phyloP scores from a whole-genome alignment of 2,329 filamentous ascomycete species.

The Eutypella sp. region DNA sequence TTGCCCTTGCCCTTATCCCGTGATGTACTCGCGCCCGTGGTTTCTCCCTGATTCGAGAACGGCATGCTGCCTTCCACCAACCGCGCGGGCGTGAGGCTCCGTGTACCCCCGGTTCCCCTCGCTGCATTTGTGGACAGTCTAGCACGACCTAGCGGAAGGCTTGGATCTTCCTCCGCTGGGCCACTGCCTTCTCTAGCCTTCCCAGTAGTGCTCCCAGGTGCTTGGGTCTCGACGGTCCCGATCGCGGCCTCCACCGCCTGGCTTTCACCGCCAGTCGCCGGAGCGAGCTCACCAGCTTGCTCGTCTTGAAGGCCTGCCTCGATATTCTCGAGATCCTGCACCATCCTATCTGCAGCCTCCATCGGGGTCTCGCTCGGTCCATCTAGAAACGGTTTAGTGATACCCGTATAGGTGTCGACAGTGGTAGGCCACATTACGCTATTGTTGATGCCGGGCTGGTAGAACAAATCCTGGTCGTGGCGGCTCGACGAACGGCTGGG shows the following conservation, averaged over 20 bases:
- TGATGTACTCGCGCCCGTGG: constrained; percentile 1
- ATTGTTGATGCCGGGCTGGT: constrained; percentile 19
- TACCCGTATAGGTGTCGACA: constrained; percentile 11
- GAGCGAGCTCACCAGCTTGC: constrained; percentile 14
- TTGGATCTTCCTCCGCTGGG: constrained; percentile 8
- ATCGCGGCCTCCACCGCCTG: constrained; percentile 11
- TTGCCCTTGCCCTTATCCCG: neutral
- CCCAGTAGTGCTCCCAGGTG: constrained; percentile 6
- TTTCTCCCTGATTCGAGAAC: constrained; percentile 4
- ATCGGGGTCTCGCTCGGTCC: constrained; percentile 12
- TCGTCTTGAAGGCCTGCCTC: constrained; percentile 12
- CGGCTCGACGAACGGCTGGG: constrained; percentile 46
- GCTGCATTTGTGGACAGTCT: too few species aligned
- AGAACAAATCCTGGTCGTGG: constrained; percentile 32
- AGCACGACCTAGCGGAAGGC: constrained; percentile 5
- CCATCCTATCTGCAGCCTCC: constrained; percentile 11
- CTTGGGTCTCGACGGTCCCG: constrained; percentile 7
- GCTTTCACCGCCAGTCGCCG: constrained; percentile 15
- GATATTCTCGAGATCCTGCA: constrained; percentile 18
- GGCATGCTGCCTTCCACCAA: neutral
- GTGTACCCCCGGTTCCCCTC: too few species aligned
- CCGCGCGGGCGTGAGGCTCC: constrained; percentile 2
- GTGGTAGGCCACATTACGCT: constrained; percentile 18
- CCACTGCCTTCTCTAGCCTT: constrained; percentile 8
- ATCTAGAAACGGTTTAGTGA: constrained; percentile 8